Conservation (phyloP, 176 grass and related monocot genomes). For the Thalia dealbata region DNA sequence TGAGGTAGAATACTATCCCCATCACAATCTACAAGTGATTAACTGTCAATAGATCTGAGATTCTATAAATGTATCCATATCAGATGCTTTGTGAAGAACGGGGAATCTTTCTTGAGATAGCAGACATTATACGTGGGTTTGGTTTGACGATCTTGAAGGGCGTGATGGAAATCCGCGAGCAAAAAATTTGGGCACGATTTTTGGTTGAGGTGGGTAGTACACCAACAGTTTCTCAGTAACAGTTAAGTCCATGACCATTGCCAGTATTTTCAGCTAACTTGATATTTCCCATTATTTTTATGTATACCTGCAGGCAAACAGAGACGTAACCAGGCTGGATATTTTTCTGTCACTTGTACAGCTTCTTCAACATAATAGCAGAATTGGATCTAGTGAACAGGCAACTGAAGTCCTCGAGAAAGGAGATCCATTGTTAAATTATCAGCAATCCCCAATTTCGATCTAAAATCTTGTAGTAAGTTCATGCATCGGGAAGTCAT, state of each 20-base stretch:
- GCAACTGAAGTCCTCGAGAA: slow-evolving; percentile 43
- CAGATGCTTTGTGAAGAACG: slow-evolving; percentile 96
- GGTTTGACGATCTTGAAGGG: slow-evolving; percentile 94
- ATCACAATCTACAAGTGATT: neutral
- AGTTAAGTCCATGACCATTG: neutral
- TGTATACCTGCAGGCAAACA: slow-evolving; percentile 65
- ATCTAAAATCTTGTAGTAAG: slow-evolving; percentile 21
- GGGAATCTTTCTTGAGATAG: slow-evolving; percentile 98
- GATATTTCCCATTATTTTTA: slow-evolving; percentile 6
- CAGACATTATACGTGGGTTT: slow-evolving; percentile 79
- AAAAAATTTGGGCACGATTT: slow-evolving; percentile 87
- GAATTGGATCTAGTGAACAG: slow-evolving; percentile 49
- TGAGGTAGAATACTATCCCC: slow-evolving; percentile 45
- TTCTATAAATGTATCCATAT: neutral
- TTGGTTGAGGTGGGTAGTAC: slow-evolving; percentile 55
- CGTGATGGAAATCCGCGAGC: slow-evolving; percentile 74
- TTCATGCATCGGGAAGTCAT: neutral
- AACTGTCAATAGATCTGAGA: neutral
- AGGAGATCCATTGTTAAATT: slow-evolving; percentile 53
- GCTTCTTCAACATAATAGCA: slow-evolving; percentile 72
- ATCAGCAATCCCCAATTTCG: slow-evolving; percentile 53
- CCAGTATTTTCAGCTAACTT: neutral
- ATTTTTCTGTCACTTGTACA: slow-evolving; percentile 97
- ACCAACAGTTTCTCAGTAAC: neutral
- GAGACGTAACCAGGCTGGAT: slow-evolving; percentile 86